Conservation (phyloP, 2,329 filamentous ascomycete species). For the Fusarium agapanthi region DNA sequence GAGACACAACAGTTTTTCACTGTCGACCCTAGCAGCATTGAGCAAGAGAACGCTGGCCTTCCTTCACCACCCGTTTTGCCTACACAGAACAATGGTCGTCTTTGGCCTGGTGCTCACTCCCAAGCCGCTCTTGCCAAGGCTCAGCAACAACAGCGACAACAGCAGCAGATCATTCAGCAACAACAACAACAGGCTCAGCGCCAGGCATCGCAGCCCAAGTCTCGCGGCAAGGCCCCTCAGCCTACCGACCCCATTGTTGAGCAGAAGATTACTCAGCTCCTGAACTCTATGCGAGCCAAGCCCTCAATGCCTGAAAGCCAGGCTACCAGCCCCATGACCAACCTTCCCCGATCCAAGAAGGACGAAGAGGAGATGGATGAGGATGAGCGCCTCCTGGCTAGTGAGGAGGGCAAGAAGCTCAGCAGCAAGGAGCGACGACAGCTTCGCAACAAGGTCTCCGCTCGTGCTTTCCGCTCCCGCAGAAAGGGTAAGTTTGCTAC, state of each 20-base stretch:
- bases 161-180: conserved; percentile 65
- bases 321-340: conserved; percentile 62
- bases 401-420: conserved; percentile 98
- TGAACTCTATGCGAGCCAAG: conserved; percentile 91
- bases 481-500: conserved; percentile 81
- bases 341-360: conserved; percentile 81
- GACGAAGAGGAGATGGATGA: conserved; percentile 99
- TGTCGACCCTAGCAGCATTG: conserved; percentile 78
- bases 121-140: conserved; percentile 83
- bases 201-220: conserved; percentile 57
- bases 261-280: conserved; percentile 91
- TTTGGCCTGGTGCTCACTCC: conserved; percentile 94
- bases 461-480: conserved; percentile 95
- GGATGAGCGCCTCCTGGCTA: conserved; percentile 91
- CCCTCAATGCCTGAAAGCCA: conserved; percentile 60
- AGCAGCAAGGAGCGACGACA: conserved; percentile 96
- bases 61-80: conserved; percentile 55
- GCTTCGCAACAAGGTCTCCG: conserved; percentile 98
- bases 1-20: conserved; percentile 74
- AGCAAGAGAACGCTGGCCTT: conserved; percentile 62
- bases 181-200: conserved; percentile 58
- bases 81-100: conserved; percentile 69
- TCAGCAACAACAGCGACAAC: conserved; percentile 73
- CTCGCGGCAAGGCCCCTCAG: conserved; percentile 60
- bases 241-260: conserved; percentile 78